Base-by-base conservation (phyloP, 352 stramenopile genomes). In the Phytophthora foliorum region DNA sequence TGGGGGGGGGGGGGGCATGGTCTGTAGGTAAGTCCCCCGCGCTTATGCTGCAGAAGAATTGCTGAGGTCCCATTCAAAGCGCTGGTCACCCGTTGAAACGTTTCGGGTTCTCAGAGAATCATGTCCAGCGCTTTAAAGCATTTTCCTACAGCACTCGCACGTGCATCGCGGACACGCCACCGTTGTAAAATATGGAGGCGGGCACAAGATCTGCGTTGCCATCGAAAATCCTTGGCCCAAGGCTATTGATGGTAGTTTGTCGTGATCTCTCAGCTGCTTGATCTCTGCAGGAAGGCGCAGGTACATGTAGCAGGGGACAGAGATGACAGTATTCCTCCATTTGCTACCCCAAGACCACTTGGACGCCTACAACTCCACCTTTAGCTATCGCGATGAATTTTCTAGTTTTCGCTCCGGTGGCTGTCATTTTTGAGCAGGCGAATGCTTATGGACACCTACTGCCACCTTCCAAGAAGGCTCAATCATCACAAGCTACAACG, bases 381-480 rank as follows among this genome's bases (percentile, higher is more conserved):
- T 34, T 9, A 34, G 29, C 34, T 41, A 13, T 41, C 11, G 55
- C 42, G 16, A 72, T 72, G 64, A 72, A 72, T 42, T 17, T 72
- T 38, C 27, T 70, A 51, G 32, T 78, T 38, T 46, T 59, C 44
- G 44, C 55, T 57, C 57, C 57, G 29, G 51, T 65, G 41, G 41
- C 69, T 51, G 61, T 65, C 19, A 38, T 76, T 25, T 24, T 75
- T 24, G 55, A 56, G 22, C 56, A 75, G 19, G 65, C 62, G 32
- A 53, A 38, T 17, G 76, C 70, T 1, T 74, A 81, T 49, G 77
- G 76, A 6, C 82, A 84, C 60, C 63, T 84, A n/a, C 74, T 72
- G 29, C 66, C 70, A 6, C 74, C 67, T 81, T 77, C 59, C 53
- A 52, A 39, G 72, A 63, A 25, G 57, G 59, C 50, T 14, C 9